A percentile compares a stretch with the other conserved stretches of the same genome.
phyloP scores from a whole-genome alignment of 75 land plant species.

The Ceratopteris richardii region DNA sequence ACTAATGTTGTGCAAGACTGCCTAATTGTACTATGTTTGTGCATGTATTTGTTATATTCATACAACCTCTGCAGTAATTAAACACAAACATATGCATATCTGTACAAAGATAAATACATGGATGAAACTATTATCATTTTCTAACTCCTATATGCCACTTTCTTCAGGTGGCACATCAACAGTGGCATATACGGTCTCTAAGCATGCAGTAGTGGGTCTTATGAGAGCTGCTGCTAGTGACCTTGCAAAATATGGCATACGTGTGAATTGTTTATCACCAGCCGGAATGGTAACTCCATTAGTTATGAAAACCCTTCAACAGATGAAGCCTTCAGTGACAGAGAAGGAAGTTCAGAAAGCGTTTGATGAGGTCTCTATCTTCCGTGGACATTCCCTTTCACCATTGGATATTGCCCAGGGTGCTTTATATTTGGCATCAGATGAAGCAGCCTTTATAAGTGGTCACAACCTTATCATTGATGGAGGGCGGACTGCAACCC shows the following conservation, averaged over 20 bases:
- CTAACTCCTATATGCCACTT: too few relatives aligned
- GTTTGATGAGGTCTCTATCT: too few relatives aligned
- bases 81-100: too few relatives aligned
- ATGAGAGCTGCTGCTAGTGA: slow-evolving; percentile 32
- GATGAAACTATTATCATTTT: too few relatives aligned
- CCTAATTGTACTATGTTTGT: too few relatives aligned
- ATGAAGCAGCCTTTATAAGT: slow-evolving; percentile 16
- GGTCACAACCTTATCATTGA: slow-evolving; percentile 23
- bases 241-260: slow-evolving; percentile 38
- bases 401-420: slow-evolving; percentile 19
- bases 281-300: slow-evolving; percentile 49
- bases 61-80: too few relatives aligned
- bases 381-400: slow-evolving; percentile 2
- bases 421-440: slow-evolving; percentile 19
- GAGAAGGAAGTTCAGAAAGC: background rate
- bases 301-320: slow-evolving; percentile 9
- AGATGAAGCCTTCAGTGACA: background rate
- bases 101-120: too few relatives aligned
- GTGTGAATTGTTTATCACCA: slow-evolving; percentile 73
- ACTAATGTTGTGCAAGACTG: too few relatives aligned
- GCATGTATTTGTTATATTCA: too few relatives aligned
- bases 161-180: slow-evolving; percentile 1
- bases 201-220: slow-evolving; percentile 31
- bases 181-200: slow-evolving; percentile 36
- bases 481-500: slow-evolving; percentile 13